Base-by-base conservation (phyloP, 441 rosid genomes). In the Pelargonium citronellum region DNA sequence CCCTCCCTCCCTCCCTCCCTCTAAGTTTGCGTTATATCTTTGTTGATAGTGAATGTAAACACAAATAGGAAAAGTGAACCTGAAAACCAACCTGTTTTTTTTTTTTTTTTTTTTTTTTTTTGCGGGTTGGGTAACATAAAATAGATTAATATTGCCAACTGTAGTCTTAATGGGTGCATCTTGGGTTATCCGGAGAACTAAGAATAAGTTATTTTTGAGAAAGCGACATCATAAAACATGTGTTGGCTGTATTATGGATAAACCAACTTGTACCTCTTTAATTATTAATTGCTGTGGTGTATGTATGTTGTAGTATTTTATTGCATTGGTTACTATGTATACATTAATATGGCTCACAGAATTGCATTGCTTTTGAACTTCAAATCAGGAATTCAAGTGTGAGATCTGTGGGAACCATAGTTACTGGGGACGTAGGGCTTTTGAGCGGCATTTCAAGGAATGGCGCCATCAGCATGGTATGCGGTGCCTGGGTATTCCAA, bases 391-490 rank as follows among this genome's bases (percentile, higher is more conserved):
- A 80, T 91, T 95, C 72, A 93, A 89, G 80, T 92, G 96, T 5
- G 99, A 92, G 84, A 95, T 92, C 77, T 95, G 98, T 58, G 97
- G 99, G 67, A 87, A 92, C 84, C 87, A 84, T 75, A 91, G 97
- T 83, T 95, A 91, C 69, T 92, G 98, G 99, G 98, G 99, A 5
- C 90, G 98, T 53, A 86, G 99, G 74, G 99, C 97, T 67, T 95
- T 86, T 62, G 99, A 96, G 88, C 82, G 96, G 73, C 98, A 96
- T 82, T 95, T 96, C 79, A 93, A 96, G 87, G 99, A 96, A 82
- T 87, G 89, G 91, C 87, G 95, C 20, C 99, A 96, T 85, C 99
- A 96, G 76, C 99, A 96, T 73, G 99, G 99, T 61, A 96, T 96
- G 99, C 98, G 97, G 49, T 96, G 98, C 78, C 85, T 93, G 67